Evolutionary conservation across 371 early-diverging fungal genomes (phyloP), one percentile per base, ranked within the genome.

Genomic region (Zychaea mexicana): DNA sequence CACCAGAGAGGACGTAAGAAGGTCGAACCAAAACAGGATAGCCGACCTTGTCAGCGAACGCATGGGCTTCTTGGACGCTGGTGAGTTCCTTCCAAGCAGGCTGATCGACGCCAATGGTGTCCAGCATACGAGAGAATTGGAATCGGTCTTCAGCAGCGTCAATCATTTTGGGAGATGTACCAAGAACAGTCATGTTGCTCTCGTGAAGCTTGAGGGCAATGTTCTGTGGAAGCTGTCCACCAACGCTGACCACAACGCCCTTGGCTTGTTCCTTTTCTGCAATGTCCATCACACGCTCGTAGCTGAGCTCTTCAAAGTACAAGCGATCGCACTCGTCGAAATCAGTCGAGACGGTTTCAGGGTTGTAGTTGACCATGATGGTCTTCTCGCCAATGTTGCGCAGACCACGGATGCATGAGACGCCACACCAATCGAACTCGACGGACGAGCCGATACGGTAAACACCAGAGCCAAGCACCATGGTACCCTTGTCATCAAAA

Each of bases 341-440:
- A 72, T 96, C 97, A 22, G 97, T 96, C 17, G 94, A 94, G 24
- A 96, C 97, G 0, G 97, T 96, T 75, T 96, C 97, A 24, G 97
- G 97, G 77, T 96, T 96, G 88, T 96, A 96, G 84, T 96, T 96
- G 72, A 96, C 88, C 95, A 96, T 95, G 26, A 96, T 83, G 0
- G 97, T 96, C 78, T 90, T 88, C 71, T 82, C 81, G 58, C 91
- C 89, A 9, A 88, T 65, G 19, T 78, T 70, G 47, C 94, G 90
- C 26, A 96, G 85, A 13, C 90, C 85, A 61, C 93, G 93, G 62
- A 92, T 90, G 59, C 88, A 84, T 17, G 86, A 83, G 9, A 95
- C 96, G 61, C 89, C 95, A 65, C 93, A 94, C 94, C 95, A 95
- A 73, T 95, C 96, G 70, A 96, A 96, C 73, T 96, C 96, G 32